phyloP scores from a whole-genome alignment of 1,284 basidiomycete species.

The Ganoderma sinense region DNA sequence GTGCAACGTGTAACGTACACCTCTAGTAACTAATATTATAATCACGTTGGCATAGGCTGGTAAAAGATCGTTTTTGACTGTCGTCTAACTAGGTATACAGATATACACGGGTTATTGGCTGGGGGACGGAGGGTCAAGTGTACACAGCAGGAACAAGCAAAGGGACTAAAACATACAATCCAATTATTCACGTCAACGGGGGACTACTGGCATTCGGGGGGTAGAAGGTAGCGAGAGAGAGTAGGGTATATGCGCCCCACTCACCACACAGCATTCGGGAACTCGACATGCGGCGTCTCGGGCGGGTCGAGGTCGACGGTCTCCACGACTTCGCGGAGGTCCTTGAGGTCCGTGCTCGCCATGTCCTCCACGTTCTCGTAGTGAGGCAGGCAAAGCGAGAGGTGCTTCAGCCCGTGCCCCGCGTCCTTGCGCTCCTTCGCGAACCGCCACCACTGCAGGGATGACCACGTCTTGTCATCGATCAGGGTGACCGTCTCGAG shows the following conservation, averaged over 20 bases:
- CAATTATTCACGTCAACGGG: background rate
- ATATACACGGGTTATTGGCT: constrained; percentile 4
- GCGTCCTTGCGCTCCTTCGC: constrained; percentile 33
- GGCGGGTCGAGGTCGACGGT: constrained; percentile 39
- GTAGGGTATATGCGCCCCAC: background rate
- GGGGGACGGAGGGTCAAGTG: background rate
- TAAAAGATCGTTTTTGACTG: constrained; percentile 1
- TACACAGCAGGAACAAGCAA: constrained; percentile 13
- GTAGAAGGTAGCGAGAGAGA: background rate
- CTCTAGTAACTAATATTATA: constrained; percentile 22
- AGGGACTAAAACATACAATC: constrained; percentile 5
- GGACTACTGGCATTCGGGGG: background rate
- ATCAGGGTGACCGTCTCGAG: constrained; percentile 37
- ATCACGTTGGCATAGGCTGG: constrained; percentile 12
- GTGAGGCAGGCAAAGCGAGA: constrained; percentile 39
- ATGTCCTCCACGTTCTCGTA: constrained; percentile 42
- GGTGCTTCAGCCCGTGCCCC: constrained; percentile 36
- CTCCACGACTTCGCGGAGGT: constrained; percentile 37
- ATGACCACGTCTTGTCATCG: constrained; percentile 43
- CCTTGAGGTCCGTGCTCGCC: constrained; percentile 39
- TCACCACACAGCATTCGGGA: constrained; percentile 31
- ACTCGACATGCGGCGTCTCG: constrained; percentile 30
- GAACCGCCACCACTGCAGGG: constrained; percentile 39
- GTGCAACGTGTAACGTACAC: constrained; percentile 23
- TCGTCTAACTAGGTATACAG: constrained; percentile 17